Base-by-base conservation (phyloP, 1,284 basidiomycete genomes). In the Chiua sp. region DNA sequence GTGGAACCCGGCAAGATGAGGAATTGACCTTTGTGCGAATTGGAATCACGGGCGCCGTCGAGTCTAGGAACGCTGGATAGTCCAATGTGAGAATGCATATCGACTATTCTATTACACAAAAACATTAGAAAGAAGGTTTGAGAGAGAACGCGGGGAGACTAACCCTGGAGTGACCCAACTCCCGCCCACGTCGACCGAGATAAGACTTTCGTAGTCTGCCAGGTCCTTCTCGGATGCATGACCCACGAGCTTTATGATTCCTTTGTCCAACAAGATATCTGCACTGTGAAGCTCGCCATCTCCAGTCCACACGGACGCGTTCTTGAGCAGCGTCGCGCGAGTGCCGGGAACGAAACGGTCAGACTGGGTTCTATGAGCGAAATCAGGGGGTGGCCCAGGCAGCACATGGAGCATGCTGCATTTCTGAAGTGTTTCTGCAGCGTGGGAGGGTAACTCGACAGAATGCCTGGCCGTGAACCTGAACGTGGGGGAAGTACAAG, bases 241-340 rank as follows among this genome's bases (percentile, higher is more conserved):
- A 4, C 82, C 82, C 32, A 83, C 65, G 11, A 74, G 74, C 56
- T 77, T 79, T 52, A 84, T 76, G 32, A 84, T 72, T 18, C 82
- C 82, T 47, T 77, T 75, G 60, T 84, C 78, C 47, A 85, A 66
- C 28, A 81, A 64, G 42, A 84, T 69, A 53, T 84, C 80, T 4
- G 78, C 84, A 35, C 79, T 69, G 4, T 85, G 69, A 44, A 90
- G 76, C 68, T 90, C 83, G 20, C 78, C 61, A 51, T 80, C 78
- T 16, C 90, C 90, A 0, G 88, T 91, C 89, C 91, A 92, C 13
- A 93, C 74, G 1, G 85, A 87, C 12, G 82, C 90, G 66, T 92
- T 91, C 70, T 74, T 78, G 63, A 93, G 82, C 65, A 87, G 75
- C 12, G 82, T 82, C 18, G 85, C 71, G 26, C 73, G 75, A 1